phyloP scores from a whole-genome alignment of 352 stramenopile species.

The Globisporangium viniferum region DNA sequence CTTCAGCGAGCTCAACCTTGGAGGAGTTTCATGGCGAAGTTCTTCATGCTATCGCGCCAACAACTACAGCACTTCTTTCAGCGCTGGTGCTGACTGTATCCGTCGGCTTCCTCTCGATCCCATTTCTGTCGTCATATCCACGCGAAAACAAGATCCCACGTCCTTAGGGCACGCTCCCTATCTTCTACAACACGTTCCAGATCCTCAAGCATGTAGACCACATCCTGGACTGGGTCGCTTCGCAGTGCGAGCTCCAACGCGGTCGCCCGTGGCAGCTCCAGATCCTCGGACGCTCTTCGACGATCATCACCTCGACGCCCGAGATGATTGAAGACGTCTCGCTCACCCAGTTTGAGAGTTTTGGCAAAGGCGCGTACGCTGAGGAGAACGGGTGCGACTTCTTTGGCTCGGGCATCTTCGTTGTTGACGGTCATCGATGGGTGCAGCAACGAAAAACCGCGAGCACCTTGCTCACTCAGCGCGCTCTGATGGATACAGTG shows the following conservation, averaged over 20 bases:
- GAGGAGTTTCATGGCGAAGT: too few species aligned
- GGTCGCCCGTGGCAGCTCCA: not conserved
- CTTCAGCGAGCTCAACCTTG: too few species aligned
- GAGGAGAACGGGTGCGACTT: too few species aligned
- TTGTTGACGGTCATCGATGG: conserved; percentile 27
- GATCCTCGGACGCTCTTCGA: not conserved
- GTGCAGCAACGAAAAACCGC: conserved; percentile 28
- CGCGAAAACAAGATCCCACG: not conserved
- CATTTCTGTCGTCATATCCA: too few species aligned
- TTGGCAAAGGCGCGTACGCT: not conserved
- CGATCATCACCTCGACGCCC: not conserved
- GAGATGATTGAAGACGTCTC: not conserved
- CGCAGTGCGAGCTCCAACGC: not conserved
- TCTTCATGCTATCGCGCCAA: too few species aligned
- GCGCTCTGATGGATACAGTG: conserved; percentile 9
- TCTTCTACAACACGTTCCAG: not conserved
- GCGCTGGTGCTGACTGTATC: too few species aligned
- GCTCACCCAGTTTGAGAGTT: not conserved
- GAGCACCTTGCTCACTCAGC: conserved; percentile 27
- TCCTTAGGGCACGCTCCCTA: not conserved
- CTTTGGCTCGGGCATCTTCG: conserved; percentile 15
- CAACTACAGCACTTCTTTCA: too few species aligned
- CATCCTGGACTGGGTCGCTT: not conserved
- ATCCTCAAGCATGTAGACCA: not conserved
- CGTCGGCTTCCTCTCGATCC: too few species aligned